phyloP scores from a whole-genome alignment of 805 yeast species.

The Schizosaccharomyces osmophilus region DNA sequence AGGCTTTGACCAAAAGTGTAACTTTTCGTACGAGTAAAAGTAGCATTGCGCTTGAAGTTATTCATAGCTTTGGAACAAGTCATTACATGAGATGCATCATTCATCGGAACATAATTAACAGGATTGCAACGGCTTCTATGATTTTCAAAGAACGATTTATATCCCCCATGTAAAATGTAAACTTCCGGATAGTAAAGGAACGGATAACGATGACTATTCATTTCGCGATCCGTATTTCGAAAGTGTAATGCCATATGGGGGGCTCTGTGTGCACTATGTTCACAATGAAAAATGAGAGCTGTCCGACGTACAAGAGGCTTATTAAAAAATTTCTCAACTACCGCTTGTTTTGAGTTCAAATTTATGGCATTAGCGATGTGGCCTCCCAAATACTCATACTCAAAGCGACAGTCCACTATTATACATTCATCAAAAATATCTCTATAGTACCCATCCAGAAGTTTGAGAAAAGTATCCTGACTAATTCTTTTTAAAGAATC shows the following conservation, averaged over 20 bases:
- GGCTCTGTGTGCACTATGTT: conserved; percentile 79
- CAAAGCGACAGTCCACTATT: conserved; percentile 74
- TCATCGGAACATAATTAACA: conserved; percentile 75
- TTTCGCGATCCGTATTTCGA: conserved; percentile 54
- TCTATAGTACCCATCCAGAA: conserved; percentile 30
- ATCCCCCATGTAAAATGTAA: conserved; percentile 75
- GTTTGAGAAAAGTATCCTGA: conserved; percentile 30
- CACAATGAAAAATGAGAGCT: conserved; percentile 75
- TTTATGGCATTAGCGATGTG: conserved; percentile 71
- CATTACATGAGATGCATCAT: conserved; percentile 24
- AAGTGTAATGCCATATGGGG: conserved; percentile 77
- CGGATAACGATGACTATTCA: conserved; percentile 59
- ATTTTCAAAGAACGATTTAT: conserved; percentile 44
- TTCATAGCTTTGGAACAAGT: conserved; percentile 31
- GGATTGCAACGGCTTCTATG: conserved; percentile 30
- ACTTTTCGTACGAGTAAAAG: conserved; percentile 4
- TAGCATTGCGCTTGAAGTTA: conserved; percentile 20
- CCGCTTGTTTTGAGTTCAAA: conserved; percentile 39
- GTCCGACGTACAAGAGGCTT: conserved; percentile 15
- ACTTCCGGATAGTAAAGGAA: conserved; percentile 68
- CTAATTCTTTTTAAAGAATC: conserved; percentile 51
- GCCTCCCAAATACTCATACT: conserved; percentile 80
- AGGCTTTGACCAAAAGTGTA: conserved; percentile 2
- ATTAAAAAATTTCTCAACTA: conserved; percentile 31
- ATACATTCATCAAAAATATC: conserved; percentile 29